Evolutionary conservation across 169 alveolate species (phyloP).

Genomic region (Cryptosporidium canis): DNA sequence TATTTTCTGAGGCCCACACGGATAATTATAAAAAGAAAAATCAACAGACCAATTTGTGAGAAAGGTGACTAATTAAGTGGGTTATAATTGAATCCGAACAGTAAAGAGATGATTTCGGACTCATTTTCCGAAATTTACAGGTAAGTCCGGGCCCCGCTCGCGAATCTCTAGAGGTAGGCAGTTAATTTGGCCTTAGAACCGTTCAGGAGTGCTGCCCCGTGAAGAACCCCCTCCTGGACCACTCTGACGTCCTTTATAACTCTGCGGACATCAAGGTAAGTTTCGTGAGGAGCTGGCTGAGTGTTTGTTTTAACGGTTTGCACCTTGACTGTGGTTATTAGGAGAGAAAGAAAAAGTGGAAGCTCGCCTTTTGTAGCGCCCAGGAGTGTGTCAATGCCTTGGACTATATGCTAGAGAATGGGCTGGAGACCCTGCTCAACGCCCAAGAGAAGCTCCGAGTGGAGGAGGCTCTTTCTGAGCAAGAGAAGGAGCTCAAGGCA

Average conservation of each 20-base stretch:
- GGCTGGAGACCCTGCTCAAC: slow-evolving; percentile 21
- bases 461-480: slow-evolving; percentile 27
- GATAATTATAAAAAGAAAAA: background rate
- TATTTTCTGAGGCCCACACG: slow-evolving; percentile 52
- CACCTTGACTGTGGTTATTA: background rate
- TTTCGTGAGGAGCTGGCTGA: background rate
- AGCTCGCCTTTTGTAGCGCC: slow-evolving; percentile 33
- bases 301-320: background rate
- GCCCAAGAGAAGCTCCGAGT: slow-evolving; percentile 6
- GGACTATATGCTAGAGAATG: slow-evolving; percentile 12
- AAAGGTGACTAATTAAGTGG: background rate
- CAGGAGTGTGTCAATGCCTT: slow-evolving; percentile 34
- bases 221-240: slow-evolving; percentile 21
- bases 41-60: background rate
- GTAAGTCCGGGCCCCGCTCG: slow-evolving; percentile 8
- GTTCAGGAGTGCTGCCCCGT: slow-evolving; percentile 56
- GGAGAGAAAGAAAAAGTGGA: slow-evolving; percentile 63
- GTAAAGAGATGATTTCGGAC: slow-evolving; percentile 31
- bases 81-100: background rate
- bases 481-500: background rate
- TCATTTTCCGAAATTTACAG: slow-evolving; percentile 64
- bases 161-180: background rate
- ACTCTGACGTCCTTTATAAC: slow-evolving; percentile 17
- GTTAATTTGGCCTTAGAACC: slow-evolving; percentile 19
- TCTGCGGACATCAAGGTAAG: slow-evolving; percentile 23